phyloP scores from a whole-genome alignment of 2,329 filamentous ascomycete genomes.

The Penicillium brevicompactum region DNA sequence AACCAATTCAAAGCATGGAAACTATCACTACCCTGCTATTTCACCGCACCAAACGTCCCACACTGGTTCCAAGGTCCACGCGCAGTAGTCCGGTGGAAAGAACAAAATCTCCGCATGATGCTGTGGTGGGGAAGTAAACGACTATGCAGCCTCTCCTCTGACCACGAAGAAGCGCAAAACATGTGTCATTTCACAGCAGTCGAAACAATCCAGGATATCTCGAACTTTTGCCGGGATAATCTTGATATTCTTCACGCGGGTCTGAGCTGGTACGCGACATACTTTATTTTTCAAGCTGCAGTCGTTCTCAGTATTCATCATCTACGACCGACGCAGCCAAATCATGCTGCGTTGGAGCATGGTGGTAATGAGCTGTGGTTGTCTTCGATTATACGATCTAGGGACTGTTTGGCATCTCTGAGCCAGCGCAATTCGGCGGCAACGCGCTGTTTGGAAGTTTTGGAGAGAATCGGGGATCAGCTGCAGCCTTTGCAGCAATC shows the following conservation, averaged over 20 bases:
- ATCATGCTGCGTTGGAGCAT: neutral
- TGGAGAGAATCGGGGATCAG: slow-evolving; percentile 13
- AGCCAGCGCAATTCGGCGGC: slow-evolving; percentile 15
- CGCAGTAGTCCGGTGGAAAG: slow-evolving; percentile 23
- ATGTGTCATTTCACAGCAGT: slow-evolving; percentile 22
- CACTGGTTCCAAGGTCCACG: slow-evolving; percentile 24
- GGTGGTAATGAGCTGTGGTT: slow-evolving; percentile 15
- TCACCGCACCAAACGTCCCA: slow-evolving; percentile 15
- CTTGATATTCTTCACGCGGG: slow-evolving; percentile 14
- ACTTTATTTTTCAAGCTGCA: slow-evolving; percentile 27
- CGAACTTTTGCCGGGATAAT: slow-evolving; percentile 14
- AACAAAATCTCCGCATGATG: slow-evolving; percentile 26
- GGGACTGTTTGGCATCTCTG: slow-evolving; percentile 12
- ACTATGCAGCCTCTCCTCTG: neutral
- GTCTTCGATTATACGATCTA: slow-evolving; percentile 10
- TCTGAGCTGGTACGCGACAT: slow-evolving; percentile 27
- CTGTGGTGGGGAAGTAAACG: slow-evolving; percentile 26
- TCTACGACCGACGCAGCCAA: slow-evolving; percentile 1
- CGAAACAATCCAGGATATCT: slow-evolving; percentile 22
- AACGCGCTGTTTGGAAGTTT: slow-evolving; percentile 14
- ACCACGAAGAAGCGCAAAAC: slow-evolving; percentile 19
- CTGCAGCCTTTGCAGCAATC: neutral
- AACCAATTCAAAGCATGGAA: slow-evolving; percentile 23
- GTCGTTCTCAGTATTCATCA: slow-evolving; percentile 20
- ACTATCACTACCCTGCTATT: slow-evolving; percentile 19